These are phyloP conservation scores for Coelastrella sp. DNA, from an alignment of 139 green algal genomes.

Conservation along the genomic window DNA sequence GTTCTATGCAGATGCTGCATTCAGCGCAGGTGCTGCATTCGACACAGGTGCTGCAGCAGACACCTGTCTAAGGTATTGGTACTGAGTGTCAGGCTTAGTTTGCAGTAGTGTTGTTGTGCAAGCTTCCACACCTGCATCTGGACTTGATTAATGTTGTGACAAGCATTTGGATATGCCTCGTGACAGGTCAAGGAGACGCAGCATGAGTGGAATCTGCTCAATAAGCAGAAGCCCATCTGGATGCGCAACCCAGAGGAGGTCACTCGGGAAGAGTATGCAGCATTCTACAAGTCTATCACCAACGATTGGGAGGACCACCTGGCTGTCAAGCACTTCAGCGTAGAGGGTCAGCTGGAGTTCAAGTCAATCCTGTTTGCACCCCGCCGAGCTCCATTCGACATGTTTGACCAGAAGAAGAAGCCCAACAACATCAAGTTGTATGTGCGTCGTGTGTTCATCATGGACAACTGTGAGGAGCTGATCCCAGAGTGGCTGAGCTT, in stretches of 20 bases:
- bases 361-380: slow-evolving; percentile 95
- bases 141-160: no score
- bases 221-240: slow-evolving; percentile 99
- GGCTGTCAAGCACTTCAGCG: slow-evolving; percentile 96
- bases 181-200: slow-evolving; percentile 95
- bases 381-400: slow-evolving; percentile 97
- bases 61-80: no score
- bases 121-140: no score
- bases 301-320: slow-evolving; percentile 99
- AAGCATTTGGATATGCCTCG: not conserved
- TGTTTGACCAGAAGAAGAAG: slow-evolving; percentile 98
- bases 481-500: slow-evolving; percentile 97
- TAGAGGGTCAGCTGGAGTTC: slow-evolving; percentile 99
- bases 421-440: slow-evolving; percentile 99
- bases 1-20: no score
- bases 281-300: slow-evolving; percentile 98
- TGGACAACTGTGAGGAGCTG: slow-evolving; percentile 99
- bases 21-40: no score
- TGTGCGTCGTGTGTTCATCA: slow-evolving; percentile 99
- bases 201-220: slow-evolving; percentile 98
- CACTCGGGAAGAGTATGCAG: slow-evolving; percentile 95
- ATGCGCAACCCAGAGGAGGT: slow-evolving; percentile 99
- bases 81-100: no score
- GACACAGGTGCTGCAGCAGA: not conserved
- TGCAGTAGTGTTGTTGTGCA: no score